Percentiles rank a stretch among this genome's conserved stretches.
These are phyloP conservation scores for Myrica gale DNA, from an alignment of 306 rosid genomes.

Conservation along the genomic window DNA sequence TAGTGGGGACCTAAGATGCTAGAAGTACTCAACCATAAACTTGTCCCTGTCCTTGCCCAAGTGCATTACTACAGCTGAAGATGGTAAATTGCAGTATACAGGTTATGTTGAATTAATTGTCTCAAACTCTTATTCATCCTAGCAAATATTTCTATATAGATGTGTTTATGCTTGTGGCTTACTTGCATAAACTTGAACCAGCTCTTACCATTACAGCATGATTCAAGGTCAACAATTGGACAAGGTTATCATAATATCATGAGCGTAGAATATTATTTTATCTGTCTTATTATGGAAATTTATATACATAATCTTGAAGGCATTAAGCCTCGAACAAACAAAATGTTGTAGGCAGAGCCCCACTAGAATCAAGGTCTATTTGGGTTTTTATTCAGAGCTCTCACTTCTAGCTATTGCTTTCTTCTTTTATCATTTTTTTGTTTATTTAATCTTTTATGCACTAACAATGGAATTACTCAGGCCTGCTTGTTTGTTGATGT, in stretches of 20 bases:
- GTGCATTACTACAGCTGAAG: neutral
- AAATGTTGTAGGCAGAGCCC: neutral
- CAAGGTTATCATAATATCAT: neutral
- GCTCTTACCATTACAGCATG: neutral
- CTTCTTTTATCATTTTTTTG: constrained; percentile 1
- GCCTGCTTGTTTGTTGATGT: constrained; percentile 44
- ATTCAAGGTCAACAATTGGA: neutral
- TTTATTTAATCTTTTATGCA: constrained; percentile 29
- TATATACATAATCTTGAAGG: neutral
- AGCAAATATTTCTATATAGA: neutral
- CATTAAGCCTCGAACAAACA: neutral
- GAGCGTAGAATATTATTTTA: neutral
- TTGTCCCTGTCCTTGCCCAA: neutral
- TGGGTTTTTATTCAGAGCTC: neutral
- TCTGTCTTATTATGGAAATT: neutral
- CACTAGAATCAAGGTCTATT: constrained; percentile 1
- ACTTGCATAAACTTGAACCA: no score
- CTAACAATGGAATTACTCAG: constrained; percentile 55
- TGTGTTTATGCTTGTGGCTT: neutral
- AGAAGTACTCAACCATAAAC: neutral
- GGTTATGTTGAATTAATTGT: neutral
- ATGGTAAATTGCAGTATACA: neutral
- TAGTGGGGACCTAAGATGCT: neutral
- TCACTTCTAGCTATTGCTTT: constrained; percentile 6
- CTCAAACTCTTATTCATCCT: neutral